Conservation (phyloP, 1,284 basidiomycete genomes). For the Phylloboletellus chloephorus region DNA sequence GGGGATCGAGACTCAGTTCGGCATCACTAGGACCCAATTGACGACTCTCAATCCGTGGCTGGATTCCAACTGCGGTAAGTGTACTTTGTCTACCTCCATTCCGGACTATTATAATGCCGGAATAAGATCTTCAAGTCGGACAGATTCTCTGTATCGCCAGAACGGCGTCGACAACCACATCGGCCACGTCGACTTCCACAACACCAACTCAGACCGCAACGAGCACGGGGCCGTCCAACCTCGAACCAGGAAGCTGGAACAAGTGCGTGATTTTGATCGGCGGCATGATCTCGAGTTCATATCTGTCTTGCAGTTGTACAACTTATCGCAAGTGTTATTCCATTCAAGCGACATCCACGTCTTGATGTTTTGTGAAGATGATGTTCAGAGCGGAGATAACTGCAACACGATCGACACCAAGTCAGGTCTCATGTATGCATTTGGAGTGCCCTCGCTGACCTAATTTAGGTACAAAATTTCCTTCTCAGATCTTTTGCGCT, state of each 20-base stretch:
- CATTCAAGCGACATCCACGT: not conserved
- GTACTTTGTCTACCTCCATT: not conserved
- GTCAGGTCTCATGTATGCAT: not conserved
- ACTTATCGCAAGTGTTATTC: not conserved
- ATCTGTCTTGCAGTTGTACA: not conserved
- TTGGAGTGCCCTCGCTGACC: not conserved
- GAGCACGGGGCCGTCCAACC: not conserved
- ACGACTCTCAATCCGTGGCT: conserved; percentile 1
- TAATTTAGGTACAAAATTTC: not conserved
- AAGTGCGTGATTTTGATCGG: not conserved
- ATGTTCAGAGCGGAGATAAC: conserved; percentile 1
- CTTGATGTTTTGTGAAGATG: not conserved
- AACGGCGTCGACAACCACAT: not conserved
- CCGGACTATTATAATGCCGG: not conserved
- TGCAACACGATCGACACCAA: conserved; percentile 1
- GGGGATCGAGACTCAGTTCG: not conserved
- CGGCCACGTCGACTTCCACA: not conserved
- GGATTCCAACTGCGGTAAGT: conserved; percentile 4
- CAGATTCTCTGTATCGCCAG: conserved; percentile 1
- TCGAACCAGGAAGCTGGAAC: not conserved
- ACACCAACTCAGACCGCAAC: conserved; percentile 1
- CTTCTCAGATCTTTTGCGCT: conserved; percentile 1
- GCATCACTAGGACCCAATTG: not conserved
- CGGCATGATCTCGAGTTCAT: too few species aligned
- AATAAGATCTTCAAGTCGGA: conserved; percentile 3